Evolutionary conservation across 345 rosid genomes (phyloP), one percentile per base, ranked within the genome.

Genomic region (Bruguiera sexangula): DNA sequence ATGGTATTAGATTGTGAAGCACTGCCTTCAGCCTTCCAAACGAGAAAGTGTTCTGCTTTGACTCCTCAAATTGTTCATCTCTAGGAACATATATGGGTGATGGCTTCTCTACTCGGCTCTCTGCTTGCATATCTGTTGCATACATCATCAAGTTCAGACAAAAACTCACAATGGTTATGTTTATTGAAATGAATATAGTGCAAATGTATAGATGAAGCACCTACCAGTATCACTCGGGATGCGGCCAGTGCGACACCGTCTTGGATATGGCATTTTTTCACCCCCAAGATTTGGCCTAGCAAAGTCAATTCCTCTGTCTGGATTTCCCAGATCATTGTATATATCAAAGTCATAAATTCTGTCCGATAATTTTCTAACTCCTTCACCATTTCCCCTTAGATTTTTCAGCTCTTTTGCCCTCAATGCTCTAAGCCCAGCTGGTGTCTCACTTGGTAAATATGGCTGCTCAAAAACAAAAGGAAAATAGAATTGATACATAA

Each of bases 161-260:
- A 27, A 56, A 9, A 8, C 19, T 56, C 19, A 24, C 13, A 11
- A 24, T 10, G 16, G 9, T 24, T 20, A 27, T 24, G 9, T n/a
- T n/a, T 8, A 5, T 34, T 30, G 2, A 60, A 34, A 24, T 21
- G 39, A 31, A 36, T 26, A 67, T 30, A 22, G 11, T 18, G 51
- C 20, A 56, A 6, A 56, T 11, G 50, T 13, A 56, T 27, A 56
- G 43, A 67, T 46, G 24, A 2, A 8, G 21, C 20, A 68, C 69
- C 62, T 46, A 89, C 96, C 96, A 0, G 97, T 84, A 46, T 87
- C 87, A 0, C 82, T 65, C 0, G 93, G 82, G 29, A 16, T 20
- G 21, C 99, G 96, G 54, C 99, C 99, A 0, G 98, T 96, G 6
- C 95, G 92, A 73, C 99, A 96, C 48, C 99, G 82, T 76, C 98